Base-by-base conservation (phyloP, 1,139 yeast species). In the Nakaseomyces bracarensis region DNA sequence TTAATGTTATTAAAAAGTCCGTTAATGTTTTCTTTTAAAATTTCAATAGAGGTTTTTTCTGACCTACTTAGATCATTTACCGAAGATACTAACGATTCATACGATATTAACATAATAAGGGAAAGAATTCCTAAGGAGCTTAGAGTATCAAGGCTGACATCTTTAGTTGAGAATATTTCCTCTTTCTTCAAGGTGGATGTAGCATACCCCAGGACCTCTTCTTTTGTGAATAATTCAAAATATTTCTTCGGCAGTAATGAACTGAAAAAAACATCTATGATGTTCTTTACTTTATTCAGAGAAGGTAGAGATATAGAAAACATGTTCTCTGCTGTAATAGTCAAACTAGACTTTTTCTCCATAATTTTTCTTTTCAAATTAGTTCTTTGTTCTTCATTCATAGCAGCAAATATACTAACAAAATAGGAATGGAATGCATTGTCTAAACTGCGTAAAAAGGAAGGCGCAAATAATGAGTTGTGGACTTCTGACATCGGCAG, bases 301-400 rank as follows among this genome's bases (percentile, higher is more conserved):
- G 36, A 33, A 8, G 36, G 36, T 4, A 33, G 3, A 3, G 26
- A 7, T 5, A 33, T 20, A 3, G 10, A 13, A 6, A 21, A 20
- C 8, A 7, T 13, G 15, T 11, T n/a, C 11, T 11, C 26, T 4
- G 36, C n/a, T 20, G 9, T 7, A 7, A 18, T 9, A 15, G 16
- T 21, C 10, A 33, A 11, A 1, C 11, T 21, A n/a, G 36, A 20
- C 18, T 21, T 33, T 26, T 33, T 33, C 11, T 33, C 36, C 26
- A 33, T 15, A 4, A 20, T n/a, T 2, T 3, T 4, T 21, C 21
- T 33, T 33, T 33, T 33, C 9, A 33, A 21, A 8, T n/a, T 21
- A 3, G 26, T 4, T 21, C 16, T 20, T 11, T 33, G 36, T 21
- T 33, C 36, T 21, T 33, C 36, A 14, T 33, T 33, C 26, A 33